Evolutionary conservation across 192 early-diverging fungal species (phyloP), one percentile per base, ranked within the genome.

Genomic region (Rhizophlyctis rosea): DNA sequence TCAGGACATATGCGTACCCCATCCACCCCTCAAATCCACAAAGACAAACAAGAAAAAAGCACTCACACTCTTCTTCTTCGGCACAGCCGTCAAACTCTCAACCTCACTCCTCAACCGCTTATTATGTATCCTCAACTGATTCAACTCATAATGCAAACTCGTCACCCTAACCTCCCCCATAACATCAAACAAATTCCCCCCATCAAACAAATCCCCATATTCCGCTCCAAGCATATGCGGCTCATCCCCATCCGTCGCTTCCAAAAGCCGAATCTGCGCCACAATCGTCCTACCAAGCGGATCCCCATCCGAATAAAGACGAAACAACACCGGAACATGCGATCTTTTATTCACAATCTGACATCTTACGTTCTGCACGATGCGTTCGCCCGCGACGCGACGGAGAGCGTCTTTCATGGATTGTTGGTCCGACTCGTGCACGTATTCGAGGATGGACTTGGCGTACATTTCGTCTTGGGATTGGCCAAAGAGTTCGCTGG

Each of bases 71-170:
- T 57, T 36, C n/a, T 21, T 54, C 53, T 65, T 65, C 4, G 18
- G 57, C 47, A 28, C 25, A 21, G 55, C 64, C 28, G 33, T 18
- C 30, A 65, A 31, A 3, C 3, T 21, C 21, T 59, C 65, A 16
- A 67, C n/a, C 56, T 84, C 85, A 39, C 83, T 83, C 16, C 66
- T 59, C 50, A 88, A 56, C 54, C 76, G 73, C 47, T 78, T 74
- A 57, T 88, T 87, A 21, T 80, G 72, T 21, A 86, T 55, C 25
- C 83, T 71, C 27, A 88, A 57, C 57, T 81, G 73, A 73, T 88
- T 87, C 24, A 86, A 61, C 64, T 87, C 83, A 64, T 85, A 86
- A 54, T 83, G 80, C 72, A 87, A 73, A 30, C 67, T 69, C n/a
- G 85, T 86, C 28, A 71, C 62, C 23, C 81, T 24, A 16, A 52